Percentiles rank a stretch among this genome's conserved stretches.
phyloP scores from a whole-genome alignment of 2,329 filamentous ascomycete species.

The Ilyonectria mors-panacis region DNA sequence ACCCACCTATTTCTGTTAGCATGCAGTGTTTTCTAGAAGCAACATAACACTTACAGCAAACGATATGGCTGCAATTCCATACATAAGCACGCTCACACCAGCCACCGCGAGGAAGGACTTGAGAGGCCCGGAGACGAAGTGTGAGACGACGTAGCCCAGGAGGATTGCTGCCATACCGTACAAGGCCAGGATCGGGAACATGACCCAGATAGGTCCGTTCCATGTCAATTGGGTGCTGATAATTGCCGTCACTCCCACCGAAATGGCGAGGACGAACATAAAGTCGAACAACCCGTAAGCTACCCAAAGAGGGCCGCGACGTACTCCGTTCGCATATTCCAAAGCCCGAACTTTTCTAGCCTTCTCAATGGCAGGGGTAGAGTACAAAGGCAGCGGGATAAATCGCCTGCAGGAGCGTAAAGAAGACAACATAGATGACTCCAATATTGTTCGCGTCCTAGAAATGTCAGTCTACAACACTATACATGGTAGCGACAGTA shows the following conservation, averaged over 20 bases:
- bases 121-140: constrained; percentile 76
- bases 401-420: constrained; percentile 79
- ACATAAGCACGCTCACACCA: constrained; percentile 76
- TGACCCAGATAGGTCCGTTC: constrained; percentile 81
- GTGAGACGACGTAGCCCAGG: constrained; percentile 75
- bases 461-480: background rate
- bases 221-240: constrained; percentile 72
- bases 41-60: constrained; percentile 52
- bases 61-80: constrained; percentile 78
- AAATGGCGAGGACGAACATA: constrained; percentile 74
- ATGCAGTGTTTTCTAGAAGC: constrained; percentile 19
- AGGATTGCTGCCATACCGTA: constrained; percentile 83
- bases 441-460: constrained; percentile 61
- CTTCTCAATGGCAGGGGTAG: constrained; percentile 86
- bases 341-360: constrained; percentile 81
- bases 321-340: constrained; percentile 89
- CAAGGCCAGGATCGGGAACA: constrained; percentile 82
- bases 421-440: constrained; percentile 77
- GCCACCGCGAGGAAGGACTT: constrained; percentile 78
- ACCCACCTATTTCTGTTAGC: constrained; percentile 25
- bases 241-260: constrained; percentile 74
- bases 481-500: too few species aligned
- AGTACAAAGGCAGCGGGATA: constrained; percentile 79
- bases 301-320: constrained; percentile 82
- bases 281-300: constrained; percentile 87